These are phyloP conservation scores for Saccharomycopsis sp. DNA, from an alignment of 805 yeast species.

Conservation along the genomic window DNA sequence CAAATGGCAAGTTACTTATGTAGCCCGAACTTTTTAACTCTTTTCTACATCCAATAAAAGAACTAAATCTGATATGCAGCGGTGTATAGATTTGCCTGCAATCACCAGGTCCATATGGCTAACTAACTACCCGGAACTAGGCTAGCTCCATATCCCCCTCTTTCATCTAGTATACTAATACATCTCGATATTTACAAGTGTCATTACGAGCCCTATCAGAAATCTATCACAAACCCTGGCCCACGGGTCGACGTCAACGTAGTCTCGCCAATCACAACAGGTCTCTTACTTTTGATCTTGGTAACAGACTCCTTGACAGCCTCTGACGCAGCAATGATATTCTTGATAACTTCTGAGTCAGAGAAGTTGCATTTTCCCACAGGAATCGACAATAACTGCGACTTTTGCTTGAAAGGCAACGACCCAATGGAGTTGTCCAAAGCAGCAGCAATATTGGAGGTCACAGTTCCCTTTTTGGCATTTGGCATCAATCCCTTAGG, in stretches of 20 bases:
- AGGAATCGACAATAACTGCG: slow-evolving; percentile 52
- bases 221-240: slow-evolving; percentile 68
- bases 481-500: slow-evolving; percentile 87
- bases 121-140: too few species aligned
- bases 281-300: slow-evolving; percentile 57
- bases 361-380: slow-evolving; percentile 73
- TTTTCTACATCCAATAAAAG: too few species aligned
- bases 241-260: slow-evolving; percentile 65
- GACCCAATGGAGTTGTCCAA: slow-evolving; percentile 56
- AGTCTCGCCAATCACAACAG: slow-evolving; percentile 64
- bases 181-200: background rate
- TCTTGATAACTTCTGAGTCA: slow-evolving; percentile 67
- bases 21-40: too few species aligned
- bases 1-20: too few species aligned
- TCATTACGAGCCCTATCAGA: slow-evolving; percentile 20
- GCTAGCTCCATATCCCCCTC: too few species aligned
- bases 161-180: too few species aligned
- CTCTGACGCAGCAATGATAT: slow-evolving; percentile 58
- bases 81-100: too few species aligned
- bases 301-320: slow-evolving; percentile 50
- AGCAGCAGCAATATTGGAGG: slow-evolving; percentile 51
- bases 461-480: slow-evolving; percentile 79
- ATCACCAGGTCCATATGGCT: too few species aligned
- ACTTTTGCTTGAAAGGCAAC: slow-evolving; percentile 71
- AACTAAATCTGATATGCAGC: too few species aligned